Base-by-base conservation (phyloP, 2,329 filamentous ascomycete genomes). In the Plenodomus biglobosus region DNA sequence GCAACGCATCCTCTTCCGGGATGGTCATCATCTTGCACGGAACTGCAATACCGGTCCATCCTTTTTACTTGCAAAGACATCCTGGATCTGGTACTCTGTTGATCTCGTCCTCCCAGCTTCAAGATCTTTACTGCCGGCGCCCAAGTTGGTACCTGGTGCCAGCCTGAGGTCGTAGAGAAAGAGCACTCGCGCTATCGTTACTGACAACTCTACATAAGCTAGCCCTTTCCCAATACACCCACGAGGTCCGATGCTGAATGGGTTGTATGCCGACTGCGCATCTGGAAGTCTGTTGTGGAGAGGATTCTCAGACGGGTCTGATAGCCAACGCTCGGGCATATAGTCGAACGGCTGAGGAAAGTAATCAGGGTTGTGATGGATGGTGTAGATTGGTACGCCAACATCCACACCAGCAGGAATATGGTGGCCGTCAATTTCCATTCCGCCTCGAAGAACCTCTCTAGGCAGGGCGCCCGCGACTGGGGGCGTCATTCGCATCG, bases 61-160 rank as follows among this genome's bases (percentile, higher is more conserved):
- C 75, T 90, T 91, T 59, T 81, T 75, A 59, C 85, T 87, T 24
- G 87, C 88, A 70, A 91, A 90, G 16, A 82, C 85, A 66, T 91
- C 87, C 42, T 80, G 73, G 47, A 90, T 73, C 75, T 89, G 86
- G 69, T 85, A 88, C 76, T 90, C 87, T 1, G 48, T 64, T 24
- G 52, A 39, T 47, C 66, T 64, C 36, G 58, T 62, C 48, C 69
- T 63, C 3, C 68, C 69, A 37, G 56, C 55, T 43, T 70, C 69
- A 18, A 69, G 42, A 50, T 68, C 66, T 17, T 56, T 58, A 15
- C 51, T 56, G 11, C 68, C 69, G 17, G 59, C 68, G 22, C 69
- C 69, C 40, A 71, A 38, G 0, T 47, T 64, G 22, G 64, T 67
- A 8, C 69, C 69, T 2, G 68, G 68, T 35, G 63, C 66, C 43